Evolutionary conservation across 1,284 basidiomycete genomes (phyloP).

Genomic region (Amylostereum chailletii): DNA sequence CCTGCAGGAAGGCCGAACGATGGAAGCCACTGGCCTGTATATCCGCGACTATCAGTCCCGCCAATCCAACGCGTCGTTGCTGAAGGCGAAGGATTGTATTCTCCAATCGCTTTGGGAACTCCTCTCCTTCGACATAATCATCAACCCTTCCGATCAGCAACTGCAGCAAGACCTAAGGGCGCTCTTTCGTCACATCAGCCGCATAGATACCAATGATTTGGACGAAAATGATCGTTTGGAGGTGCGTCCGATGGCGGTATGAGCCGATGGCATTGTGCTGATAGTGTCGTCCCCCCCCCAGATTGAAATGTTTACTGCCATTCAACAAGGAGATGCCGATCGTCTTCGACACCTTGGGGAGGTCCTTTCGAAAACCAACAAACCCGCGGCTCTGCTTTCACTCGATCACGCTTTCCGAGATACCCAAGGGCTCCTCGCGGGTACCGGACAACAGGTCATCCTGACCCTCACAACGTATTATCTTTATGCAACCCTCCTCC

Average conservation of each 20-base stretch:
- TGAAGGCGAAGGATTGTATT: conserved; percentile 15
- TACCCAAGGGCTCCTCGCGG: conserved; percentile 13
- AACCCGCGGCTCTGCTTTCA: conserved; percentile 30
- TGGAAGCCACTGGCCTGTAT: conserved; percentile 40
- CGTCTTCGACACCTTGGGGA: conserved; percentile 21
- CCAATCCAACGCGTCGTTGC: conserved; percentile 4
- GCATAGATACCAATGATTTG: neutral
- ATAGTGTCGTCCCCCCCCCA: conserved; percentile 11
- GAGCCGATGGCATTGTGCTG: conserved; percentile 8
- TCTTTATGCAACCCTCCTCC: conserved; percentile 27
- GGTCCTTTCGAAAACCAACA: conserved; percentile 14
- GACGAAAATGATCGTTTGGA: no score
- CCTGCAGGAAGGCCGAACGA: conserved; percentile 36
- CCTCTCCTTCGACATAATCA: conserved; percentile 18
- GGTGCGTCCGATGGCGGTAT: no score
- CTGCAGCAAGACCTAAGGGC: conserved; percentile 14
- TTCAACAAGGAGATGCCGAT: conserved; percentile 17
- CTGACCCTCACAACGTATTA: conserved; percentile 25
- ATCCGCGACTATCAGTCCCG: conserved; percentile 23
- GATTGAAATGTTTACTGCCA: conserved; percentile 32
- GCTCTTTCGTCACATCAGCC: neutral
- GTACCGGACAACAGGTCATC: conserved; percentile 17
- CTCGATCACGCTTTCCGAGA: conserved; percentile 30
- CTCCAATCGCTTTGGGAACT: conserved; percentile 20
- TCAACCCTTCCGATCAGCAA: neutral